Evolutionary conservation across 495 filamentous ascomycete species (phyloP), one percentile per base, ranked within the genome.

Genomic region (Penicillium canescens): DNA sequence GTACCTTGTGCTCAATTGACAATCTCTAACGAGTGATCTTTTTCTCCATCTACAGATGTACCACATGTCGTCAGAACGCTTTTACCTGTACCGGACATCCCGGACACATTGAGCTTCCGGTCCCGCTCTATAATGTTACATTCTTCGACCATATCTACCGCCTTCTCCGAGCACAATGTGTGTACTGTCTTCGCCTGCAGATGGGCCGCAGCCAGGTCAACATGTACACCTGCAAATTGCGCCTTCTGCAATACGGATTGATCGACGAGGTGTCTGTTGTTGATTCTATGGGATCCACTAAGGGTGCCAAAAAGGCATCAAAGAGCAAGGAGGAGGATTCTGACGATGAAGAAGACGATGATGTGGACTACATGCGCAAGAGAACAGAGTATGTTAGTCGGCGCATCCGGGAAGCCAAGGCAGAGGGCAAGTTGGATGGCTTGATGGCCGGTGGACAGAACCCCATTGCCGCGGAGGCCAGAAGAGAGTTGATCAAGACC

Each of bases 71-170:
- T 57, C 78, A 92, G 59, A 84, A 83, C 57, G 83, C 82, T 55
- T 81, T 82, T 56, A 83, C 82, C 46, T 99, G 94, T 69, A 91
- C 94, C 9, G 95, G 95, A 53, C 95, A 99, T 75, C 80, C 85
- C 31, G 95, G 95, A 44, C 94, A 98, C 67, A 95, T 99, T 67
- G 91, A 96, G 58, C 84, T 99, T 23, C 92, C 95, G 3, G 85
- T 92, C 10, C 88, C 87, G 39, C 86, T 96, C 44, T 99, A 97
- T 67, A 93, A 97, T 74, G 88, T 91, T 21, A 86, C 90, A 1
- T 96, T 96, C 70, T 87, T 99, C 78, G 91, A 95, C 66, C 93
- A 96, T 69, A 77, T 89, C 46, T 80, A 92, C 46, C 84, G 90
- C 24, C 74, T 99, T 14, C 78, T 99, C 33, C 84, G 90, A 47